A percentile compares a stretch with the other conserved stretches of the same genome.
phyloP scores from a whole-genome alignment of 305 asterid genomes.

The Fraxinus nigra region DNA sequence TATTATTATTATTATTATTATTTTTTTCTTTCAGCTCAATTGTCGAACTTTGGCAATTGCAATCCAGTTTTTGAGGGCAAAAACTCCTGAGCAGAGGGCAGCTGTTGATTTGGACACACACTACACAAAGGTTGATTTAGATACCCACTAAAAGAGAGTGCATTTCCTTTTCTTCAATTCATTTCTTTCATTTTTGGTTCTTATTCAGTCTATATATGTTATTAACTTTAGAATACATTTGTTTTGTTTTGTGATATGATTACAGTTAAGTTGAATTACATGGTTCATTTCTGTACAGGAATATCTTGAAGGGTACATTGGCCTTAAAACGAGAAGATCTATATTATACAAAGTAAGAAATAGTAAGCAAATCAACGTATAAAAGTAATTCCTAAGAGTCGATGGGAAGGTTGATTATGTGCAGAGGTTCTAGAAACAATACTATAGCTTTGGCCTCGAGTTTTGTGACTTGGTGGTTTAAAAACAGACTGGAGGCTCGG shows the following conservation, averaged over 20 bases:
- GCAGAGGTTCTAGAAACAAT: neutral
- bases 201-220: neutral
- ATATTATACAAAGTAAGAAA: conserved; percentile 76
- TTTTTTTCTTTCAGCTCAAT: conserved; percentile 57
- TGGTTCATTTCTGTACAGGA: conserved; percentile 44
- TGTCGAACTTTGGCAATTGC: conserved; percentile 74
- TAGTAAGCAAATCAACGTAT: conserved; percentile 15
- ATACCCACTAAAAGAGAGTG: conserved; percentile 64
- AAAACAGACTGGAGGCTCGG: neutral
- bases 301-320: conserved; percentile 79
- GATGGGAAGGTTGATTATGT: neutral
- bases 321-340: conserved; percentile 66
- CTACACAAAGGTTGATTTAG: conserved; percentile 72
- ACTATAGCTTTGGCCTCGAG: neutral
- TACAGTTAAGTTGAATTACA: neutral
- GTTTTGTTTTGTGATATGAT: neutral
- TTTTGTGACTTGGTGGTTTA: neutral
- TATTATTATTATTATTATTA: too few species aligned
- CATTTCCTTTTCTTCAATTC: neutral
- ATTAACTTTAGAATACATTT: neutral
- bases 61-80: conserved; percentile 82
- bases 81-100: conserved; percentile 97
- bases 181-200: neutral
- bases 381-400: conserved; percentile 2
- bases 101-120: conserved; percentile 99